phyloP scores from a whole-genome alignment of 768 basidiomycete genomes.

The Pleurotus eryngii region DNA sequence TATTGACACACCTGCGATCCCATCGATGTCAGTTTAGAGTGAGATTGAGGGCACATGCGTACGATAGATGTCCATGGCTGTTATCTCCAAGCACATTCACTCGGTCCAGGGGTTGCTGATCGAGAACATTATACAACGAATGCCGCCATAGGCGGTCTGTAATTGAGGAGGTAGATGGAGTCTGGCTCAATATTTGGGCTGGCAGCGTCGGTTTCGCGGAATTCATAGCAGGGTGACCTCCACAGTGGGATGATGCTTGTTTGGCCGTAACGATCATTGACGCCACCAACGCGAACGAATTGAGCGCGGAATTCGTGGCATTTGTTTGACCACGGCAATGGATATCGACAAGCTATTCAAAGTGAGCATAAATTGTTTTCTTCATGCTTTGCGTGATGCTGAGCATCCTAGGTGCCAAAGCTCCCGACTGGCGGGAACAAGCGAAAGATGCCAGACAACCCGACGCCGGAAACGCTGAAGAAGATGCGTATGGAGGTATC shows the following conservation, averaged over 20 bases:
- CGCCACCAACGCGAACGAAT: neutral
- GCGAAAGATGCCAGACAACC: constrained; percentile 72
- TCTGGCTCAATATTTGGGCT: neutral
- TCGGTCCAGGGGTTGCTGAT: constrained; percentile 41
- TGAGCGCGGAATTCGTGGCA: neutral
- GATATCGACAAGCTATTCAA: constrained; percentile 51
- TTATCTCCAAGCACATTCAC: constrained; percentile 71
- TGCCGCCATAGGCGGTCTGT: constrained; percentile 1
- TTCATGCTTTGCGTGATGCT: neutral
- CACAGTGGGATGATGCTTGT: neutral
- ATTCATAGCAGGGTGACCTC: neutral
- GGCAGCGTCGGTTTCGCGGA: neutral
- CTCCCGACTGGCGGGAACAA: constrained; percentile 63
- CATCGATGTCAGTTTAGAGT: neutral
- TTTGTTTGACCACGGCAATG: constrained; percentile 14
- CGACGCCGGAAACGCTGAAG: constrained; percentile 80
- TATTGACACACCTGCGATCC: constrained; percentile 66
- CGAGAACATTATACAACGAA: neutral
- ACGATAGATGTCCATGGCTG: constrained; percentile 68
- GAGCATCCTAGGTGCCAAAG: constrained; percentile 54
- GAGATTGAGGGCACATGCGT: constrained; percentile 12
- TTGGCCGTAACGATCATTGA: neutral
- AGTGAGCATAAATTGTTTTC: constrained; percentile 20
- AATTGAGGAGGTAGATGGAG: neutral
- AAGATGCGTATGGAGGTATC: constrained; percentile 60